A percentile compares a stretch with the other conserved stretches of the same genome.
Evolutionary conservation across 139 green algal genomes (phyloP).

Genomic region (Chlamydomonas sphaeroides): DNA sequence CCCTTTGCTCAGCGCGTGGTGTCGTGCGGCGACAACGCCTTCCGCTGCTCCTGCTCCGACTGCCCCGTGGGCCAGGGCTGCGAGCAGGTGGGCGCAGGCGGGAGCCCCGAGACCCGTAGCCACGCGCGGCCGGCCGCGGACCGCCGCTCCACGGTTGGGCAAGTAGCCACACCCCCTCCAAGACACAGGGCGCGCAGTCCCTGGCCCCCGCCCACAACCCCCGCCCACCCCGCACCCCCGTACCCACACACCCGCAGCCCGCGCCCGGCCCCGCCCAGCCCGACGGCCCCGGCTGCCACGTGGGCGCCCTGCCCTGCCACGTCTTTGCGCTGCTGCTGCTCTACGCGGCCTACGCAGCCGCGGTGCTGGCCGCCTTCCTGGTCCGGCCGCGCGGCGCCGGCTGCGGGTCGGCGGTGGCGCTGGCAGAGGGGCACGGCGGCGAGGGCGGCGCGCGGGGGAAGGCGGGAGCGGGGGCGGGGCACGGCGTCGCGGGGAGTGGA

Average conservation of each 20-base stretch:
- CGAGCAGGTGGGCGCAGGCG: conserved; percentile 40
- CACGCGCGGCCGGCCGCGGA: neutral
- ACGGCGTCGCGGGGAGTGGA: no score
- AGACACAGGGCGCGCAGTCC: no score
- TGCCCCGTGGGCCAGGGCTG: conserved; percentile 81
- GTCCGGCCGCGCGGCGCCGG: no score
- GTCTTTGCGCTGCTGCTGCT: conserved; percentile 68
- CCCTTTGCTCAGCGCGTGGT: conserved; percentile 52
- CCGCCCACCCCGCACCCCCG: neutral
- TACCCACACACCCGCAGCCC: neutral
- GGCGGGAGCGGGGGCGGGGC: no score
- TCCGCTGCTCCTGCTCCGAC: conserved; percentile 90
- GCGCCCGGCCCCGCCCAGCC: conserved; percentile 1
- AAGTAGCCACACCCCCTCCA: no score
- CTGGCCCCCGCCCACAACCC: no score
- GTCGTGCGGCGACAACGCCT: conserved; percentile 73
- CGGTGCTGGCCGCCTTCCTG: conserved; percentile 35
- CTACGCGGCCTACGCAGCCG: conserved; percentile 56
- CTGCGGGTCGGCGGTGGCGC: neutral
- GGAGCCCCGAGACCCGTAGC: neutral
- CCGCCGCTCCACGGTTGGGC: neutral
- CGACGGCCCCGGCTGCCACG: conserved; percentile 50
- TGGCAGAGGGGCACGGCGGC: neutral
- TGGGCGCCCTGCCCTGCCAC: conserved; percentile 68
- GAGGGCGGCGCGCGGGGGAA: neutral